Conservation (phyloP, 495 filamentous ascomycete genomes). For the Aspergillus sclerotioniger region DNA sequence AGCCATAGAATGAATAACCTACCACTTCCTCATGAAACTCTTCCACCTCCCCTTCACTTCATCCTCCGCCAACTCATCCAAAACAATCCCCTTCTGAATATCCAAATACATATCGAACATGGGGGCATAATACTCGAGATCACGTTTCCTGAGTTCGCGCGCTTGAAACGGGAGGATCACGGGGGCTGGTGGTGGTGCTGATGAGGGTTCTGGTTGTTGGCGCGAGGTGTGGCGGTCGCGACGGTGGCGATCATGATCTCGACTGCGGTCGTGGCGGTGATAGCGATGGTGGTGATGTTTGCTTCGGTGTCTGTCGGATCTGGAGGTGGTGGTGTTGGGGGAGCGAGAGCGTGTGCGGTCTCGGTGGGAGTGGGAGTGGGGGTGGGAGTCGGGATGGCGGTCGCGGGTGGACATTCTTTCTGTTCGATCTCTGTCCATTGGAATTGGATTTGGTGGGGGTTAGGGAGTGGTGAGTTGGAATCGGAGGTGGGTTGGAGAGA, state of each 20-base stretch:
- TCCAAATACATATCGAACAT: slow-evolving; percentile 87
- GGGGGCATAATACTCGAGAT: slow-evolving; percentile 60
- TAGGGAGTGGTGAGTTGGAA: background rate
- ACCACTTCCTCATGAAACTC: slow-evolving; percentile 89
- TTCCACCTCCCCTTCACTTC: slow-evolving; percentile 88
- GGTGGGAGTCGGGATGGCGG: slow-evolving; percentile 11
- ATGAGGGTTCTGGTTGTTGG: slow-evolving; percentile 29
- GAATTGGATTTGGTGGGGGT: background rate
- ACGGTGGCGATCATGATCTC: slow-evolving; percentile 21
- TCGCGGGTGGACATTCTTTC: slow-evolving; percentile 26
- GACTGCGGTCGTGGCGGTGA: background rate
- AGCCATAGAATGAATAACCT: slow-evolving; percentile 24
- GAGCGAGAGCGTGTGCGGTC: slow-evolving; percentile 25
- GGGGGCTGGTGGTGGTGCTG: slow-evolving; percentile 21
- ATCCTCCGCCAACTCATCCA: slow-evolving; percentile 62
- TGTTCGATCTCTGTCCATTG: background rate
- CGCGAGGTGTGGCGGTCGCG: slow-evolving; percentile 20
- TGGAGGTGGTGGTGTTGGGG: slow-evolving; percentile 15
- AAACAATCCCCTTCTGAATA: slow-evolving; percentile 72
- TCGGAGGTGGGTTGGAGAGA: background rate
- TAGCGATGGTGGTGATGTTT: background rate
- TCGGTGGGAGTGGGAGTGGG: slow-evolving; percentile 11
- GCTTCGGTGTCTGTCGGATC: slow-evolving; percentile 1
- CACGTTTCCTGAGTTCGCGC: slow-evolving; percentile 60
- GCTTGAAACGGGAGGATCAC: slow-evolving; percentile 64